Evolutionary conservation across 805 yeast genomes (phyloP), one percentile per base, ranked within the genome.

Genomic region (Debaryomyces castellii): DNA sequence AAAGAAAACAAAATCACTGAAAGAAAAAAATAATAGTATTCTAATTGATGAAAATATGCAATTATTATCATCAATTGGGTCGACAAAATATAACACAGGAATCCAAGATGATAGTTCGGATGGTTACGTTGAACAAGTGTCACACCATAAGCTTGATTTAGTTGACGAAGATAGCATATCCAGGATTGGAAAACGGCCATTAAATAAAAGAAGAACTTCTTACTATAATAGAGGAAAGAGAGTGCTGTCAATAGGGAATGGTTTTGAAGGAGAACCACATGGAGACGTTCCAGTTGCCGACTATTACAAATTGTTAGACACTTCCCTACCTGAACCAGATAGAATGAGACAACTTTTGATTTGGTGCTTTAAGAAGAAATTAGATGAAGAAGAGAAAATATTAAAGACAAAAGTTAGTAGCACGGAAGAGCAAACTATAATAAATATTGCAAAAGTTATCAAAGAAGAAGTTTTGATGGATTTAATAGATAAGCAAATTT

Each of bases 161-260:
- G 51, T 56, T 1, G 59, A 53, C 11, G 32, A 40, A 12, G 41
- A 28, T 30, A 28, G 28, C n/a, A 23, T 23, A 14, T 14, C 30
- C 40, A 37, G 14, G 40, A 12, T 9, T 5, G 27, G 20, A 12
- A 37, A 23, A 22, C 21, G n/a, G 20, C 27, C 40, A 22, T 28
- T 60, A 41, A 51, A 58, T 34, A 64, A 63, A 38, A 67, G 86
- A 52, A 59, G 85, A 43, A 57, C 80, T 1, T 80, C 86, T 1
- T 63, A 82, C 51, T 59, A 74, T 33, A 76, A 77, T 43, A 67
- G 94, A 27, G 94, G 94, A 6, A 84, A 83, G 54, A 64, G 94
- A 23, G 78, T 83, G 2, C 85, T 87, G 57, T 83, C 90, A 0
- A 77, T 86, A 5, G 90, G 91, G 1, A 85, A 83, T 55, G 92